Base-by-base conservation (phyloP, 345 rosid genomes). In the Moringa oleifera region DNA sequence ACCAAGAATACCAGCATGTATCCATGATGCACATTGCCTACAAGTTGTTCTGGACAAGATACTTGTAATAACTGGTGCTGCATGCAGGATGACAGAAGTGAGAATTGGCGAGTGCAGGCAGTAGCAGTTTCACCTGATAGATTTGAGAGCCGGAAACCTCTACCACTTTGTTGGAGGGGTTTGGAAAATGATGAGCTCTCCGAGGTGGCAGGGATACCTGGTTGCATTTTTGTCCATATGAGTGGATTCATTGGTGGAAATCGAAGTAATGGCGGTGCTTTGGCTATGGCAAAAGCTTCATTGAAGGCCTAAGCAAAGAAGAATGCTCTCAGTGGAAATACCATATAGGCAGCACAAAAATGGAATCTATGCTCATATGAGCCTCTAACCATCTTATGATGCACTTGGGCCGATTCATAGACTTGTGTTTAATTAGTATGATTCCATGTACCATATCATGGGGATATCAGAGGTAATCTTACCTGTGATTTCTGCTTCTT, bases 161-260 rank as follows among this genome's bases (percentile, higher is more conserved):
- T 92, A 51, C 97, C 95, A 58, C 21, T 60, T 18, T 69, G 87
- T 51, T 92, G 98, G 95, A 78, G 91, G 20, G 97, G 97, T 25
- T 79, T 84, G 55, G 85, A 90, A 63, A 88, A 74, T 4, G 80
- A 83, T 24, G 78, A 85, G 20, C 92, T 87, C 55, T 85, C 92
- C 7, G 73, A 68, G 63, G 81, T 67, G 62, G 73, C 86, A 0
- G 80, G 85, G 59, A 82, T 92, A 64, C 80, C 83, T 0, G 86
- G 85, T 16, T 80, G 89, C 58, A 85, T 89, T 24, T 91, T 89
- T 54, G 86, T 91, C 70, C 95, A 89, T 67, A 86, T 87, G 87
- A 85, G 92, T 25, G 95, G 96, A 23, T 89, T 87, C 67, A 87
- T 84, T 3, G 97, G 91, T n/a, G 90, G 82, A 54, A 87, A 87